These are phyloP conservation scores for Candida sanyiensis DNA, from an alignment of 805 yeast species.

Conservation along the genomic window DNA sequence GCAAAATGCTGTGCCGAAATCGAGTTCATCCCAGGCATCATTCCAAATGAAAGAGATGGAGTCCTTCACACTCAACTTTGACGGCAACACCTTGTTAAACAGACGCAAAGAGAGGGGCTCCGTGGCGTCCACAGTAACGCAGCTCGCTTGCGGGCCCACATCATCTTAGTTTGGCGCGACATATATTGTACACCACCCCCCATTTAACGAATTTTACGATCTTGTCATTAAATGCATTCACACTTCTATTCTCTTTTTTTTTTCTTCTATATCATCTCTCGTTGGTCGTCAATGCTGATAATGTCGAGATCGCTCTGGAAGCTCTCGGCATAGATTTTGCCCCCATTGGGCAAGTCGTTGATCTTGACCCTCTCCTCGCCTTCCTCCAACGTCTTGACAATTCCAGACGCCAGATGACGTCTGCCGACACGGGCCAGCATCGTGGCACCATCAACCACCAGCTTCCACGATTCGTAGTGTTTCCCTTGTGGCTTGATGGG, in stretches of 20 bases:
- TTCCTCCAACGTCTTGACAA: conserved; percentile 40
- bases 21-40: background rate
- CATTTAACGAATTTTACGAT: too few relatives aligned
- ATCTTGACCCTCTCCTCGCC: conserved; percentile 46
- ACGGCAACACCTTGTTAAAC: conserved; percentile 24
- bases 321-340: conserved; percentile 21
- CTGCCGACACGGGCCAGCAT: conserved; percentile 56
- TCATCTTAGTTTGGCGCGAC: background rate
- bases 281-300: conserved; percentile 23
- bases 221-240: background rate
- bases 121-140: too few relatives aligned
- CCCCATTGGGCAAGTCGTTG: conserved; percentile 66
- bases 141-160: conserved; percentile 14
- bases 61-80: conserved; percentile 23
- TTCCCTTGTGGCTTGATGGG: conserved; percentile 17
- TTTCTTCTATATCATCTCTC: conserved; percentile 8
- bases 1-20: too few relatives aligned
- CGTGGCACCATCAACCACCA: conserved; percentile 38
- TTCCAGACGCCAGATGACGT: conserved; percentile 59
- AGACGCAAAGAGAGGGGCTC: conserved; percentile 23
- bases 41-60: conserved; percentile 17
- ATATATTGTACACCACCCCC: too few relatives aligned
- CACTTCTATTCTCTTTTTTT: too few relatives aligned
- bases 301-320: conserved; percentile 23
- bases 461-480: conserved; percentile 45